Conservation (phyloP, 768 basidiomycete species). For the Lentinula boryana region DNA sequence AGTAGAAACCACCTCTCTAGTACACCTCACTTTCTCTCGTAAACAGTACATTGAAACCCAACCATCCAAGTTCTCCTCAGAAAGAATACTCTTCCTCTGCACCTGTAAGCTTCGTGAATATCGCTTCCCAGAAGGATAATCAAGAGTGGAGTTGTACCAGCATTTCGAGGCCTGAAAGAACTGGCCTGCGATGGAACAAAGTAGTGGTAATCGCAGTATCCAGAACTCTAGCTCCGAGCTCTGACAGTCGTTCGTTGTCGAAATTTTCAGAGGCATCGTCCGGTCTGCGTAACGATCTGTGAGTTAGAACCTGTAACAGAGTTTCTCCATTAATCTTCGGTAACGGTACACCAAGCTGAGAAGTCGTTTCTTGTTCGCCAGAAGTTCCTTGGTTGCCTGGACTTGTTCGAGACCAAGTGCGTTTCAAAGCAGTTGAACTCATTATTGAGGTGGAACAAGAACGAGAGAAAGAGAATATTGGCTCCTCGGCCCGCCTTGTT, state of each 20-base stretch:
- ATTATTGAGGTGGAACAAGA: background rate
- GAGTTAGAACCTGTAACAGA: constrained; percentile 65
- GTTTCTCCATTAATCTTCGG: constrained; percentile 46
- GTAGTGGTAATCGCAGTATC: constrained; percentile 38
- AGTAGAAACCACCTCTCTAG: constrained; percentile 26
- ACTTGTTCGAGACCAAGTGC: constrained; percentile 23
- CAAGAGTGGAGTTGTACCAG: constrained; percentile 31
- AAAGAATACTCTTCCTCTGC: constrained; percentile 29
- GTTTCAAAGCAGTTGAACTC: constrained; percentile 2
- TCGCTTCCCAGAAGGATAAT: constrained; percentile 6
- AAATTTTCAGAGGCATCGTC: constrained; percentile 26
- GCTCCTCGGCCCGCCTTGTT: background rate
- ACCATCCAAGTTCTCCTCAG: constrained; percentile 34
- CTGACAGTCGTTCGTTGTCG: constrained; percentile 53
- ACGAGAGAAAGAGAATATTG: background rate
- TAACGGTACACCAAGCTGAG: constrained; percentile 22
- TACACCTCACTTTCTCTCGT: constrained; percentile 42
- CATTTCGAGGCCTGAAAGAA: constrained; percentile 41
- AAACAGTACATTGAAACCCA: constrained; percentile 47
- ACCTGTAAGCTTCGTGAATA: constrained; percentile 6
- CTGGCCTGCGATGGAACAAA: constrained; percentile 47
- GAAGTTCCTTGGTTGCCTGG: constrained; percentile 8
- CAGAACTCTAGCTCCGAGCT: constrained; percentile 44
- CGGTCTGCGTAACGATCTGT: constrained; percentile 50
- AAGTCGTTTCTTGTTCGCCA: constrained; percentile 10